Evolutionary conservation across 2,329 filamentous ascomycete species (phyloP).

Genomic region (Zelopaecilomyces penicillatus): DNA sequence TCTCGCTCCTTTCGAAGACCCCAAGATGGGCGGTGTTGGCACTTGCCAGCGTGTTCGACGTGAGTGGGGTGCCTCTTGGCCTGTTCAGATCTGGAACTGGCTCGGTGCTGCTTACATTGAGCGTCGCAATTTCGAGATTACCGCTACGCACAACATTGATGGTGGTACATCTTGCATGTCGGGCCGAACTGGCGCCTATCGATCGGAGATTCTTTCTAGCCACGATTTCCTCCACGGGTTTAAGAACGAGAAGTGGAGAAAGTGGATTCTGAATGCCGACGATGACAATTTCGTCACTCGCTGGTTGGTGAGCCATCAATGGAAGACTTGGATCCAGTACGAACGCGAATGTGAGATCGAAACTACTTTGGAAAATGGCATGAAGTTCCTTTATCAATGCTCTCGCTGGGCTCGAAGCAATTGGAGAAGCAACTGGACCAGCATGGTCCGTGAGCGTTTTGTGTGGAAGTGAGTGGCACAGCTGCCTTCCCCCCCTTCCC

Average conservation of each 20-base stretch:
- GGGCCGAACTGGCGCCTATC: slow-evolving; percentile 86
- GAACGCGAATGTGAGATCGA: slow-evolving; percentile 83
- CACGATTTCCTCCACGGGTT: slow-evolving; percentile 81
- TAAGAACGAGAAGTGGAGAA: slow-evolving; percentile 82
- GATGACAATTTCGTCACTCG: slow-evolving; percentile 98
- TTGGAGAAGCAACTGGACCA: slow-evolving; percentile 94
- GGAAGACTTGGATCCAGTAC: slow-evolving; percentile 95
- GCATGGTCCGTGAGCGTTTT: slow-evolving; percentile 71
- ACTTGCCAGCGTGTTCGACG: slow-evolving; percentile 82
- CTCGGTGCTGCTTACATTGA: slow-evolving; percentile 88
- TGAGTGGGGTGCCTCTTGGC: slow-evolving; percentile 49
- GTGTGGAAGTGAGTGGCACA: slow-evolving; percentile 74
- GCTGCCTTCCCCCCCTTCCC: slow-evolving; percentile 1
- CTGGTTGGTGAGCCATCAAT: slow-evolving; percentile 85
- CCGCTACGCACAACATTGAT: slow-evolving; percentile 88
- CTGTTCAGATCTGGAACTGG: slow-evolving; percentile 71
- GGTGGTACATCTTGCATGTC: slow-evolving; percentile 96
- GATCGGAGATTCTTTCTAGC: slow-evolving; percentile 78
- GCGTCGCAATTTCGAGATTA: slow-evolving; percentile 92
- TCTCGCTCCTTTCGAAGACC: slow-evolving; percentile 81
- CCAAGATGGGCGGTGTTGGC: slow-evolving; percentile 77
- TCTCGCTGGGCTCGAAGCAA: slow-evolving; percentile 94
- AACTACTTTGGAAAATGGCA: slow-evolving; percentile 83
- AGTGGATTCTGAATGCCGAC: slow-evolving; percentile 87
- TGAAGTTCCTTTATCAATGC: slow-evolving; percentile 88